Base-by-base conservation (phyloP, 2,329 filamentous ascomycete species). In the Penicillium hordei region DNA sequence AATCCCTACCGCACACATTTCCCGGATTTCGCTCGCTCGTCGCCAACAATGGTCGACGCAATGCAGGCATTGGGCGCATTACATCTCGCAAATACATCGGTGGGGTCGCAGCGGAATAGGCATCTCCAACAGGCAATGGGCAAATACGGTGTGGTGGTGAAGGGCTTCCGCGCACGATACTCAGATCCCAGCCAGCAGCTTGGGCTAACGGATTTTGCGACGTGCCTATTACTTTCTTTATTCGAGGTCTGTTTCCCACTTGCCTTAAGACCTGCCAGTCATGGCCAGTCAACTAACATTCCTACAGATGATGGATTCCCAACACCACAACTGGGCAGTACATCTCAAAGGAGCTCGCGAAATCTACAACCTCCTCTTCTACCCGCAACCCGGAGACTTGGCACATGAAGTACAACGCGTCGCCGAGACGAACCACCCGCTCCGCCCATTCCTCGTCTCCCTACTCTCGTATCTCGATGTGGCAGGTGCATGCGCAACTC, bases 21-120 rank as follows among this genome's bases (percentile, higher is more conserved):
- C 33, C 72, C 72, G 5, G 70, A 72, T 27, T 60, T 74, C 19
- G 68, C 72, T 3, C 69, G 60, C 33, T 70, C 70, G 1, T 74
- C 69, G 6, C 68, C 70, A 2, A 72, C 73, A 7, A 72, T 75
- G 65, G 65, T 68, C 19, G 70, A 67, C 50, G 72, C 73, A 17
- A 76, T 77, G 75, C 69, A 75, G 56, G 74, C 75, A 19, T 60
- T 77, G 27, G 75, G 74, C 10, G 75, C 75, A 29, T 69, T 77
- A 52, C 75, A 77, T 57, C 65, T 76, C n/a, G 72, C 74, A n/a
- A 75, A 75, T 39, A 73, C 75, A 1, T 72, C 74, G 1, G 56
- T 58, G 2, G 69, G 70, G 1, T 63, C 65, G 15, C 62, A 75
- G 42, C 71, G 70, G 34, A 70, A 69, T 48, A 56, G 61, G 8